Conservation (phyloP, 2,329 filamentous ascomycete species). For the Phialophora tarda region DNA sequence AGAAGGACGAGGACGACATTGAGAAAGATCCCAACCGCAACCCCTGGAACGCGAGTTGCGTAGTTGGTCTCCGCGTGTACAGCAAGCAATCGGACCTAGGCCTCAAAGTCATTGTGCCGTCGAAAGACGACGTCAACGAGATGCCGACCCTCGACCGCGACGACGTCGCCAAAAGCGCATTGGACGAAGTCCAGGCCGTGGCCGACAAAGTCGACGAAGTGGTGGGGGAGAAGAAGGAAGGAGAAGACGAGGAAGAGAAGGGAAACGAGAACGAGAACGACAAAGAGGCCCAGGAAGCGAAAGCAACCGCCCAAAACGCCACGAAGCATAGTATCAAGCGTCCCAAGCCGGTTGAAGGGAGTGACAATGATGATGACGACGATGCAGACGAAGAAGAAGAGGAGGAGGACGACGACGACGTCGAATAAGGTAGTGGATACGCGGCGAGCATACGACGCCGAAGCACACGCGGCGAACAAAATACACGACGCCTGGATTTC, state of each 20-base stretch:
- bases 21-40: slow-evolving; percentile 41
- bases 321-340: neutral
- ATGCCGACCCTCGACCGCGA: slow-evolving; percentile 53
- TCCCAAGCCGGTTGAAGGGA: slow-evolving; percentile 3
- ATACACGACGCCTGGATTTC: slow-evolving; percentile 8
- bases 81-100: slow-evolving; percentile 49
- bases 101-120: slow-evolving; percentile 58
- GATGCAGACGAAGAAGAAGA: neutral
- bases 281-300: slow-evolving; percentile 3
- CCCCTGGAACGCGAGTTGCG: slow-evolving; percentile 67
- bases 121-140: slow-evolving; percentile 46
- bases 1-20: slow-evolving; percentile 28
- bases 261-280: slow-evolving; percentile 9
- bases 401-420: neutral
- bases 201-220: slow-evolving; percentile 28
- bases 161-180: slow-evolving; percentile 40
- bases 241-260: slow-evolving; percentile 9
- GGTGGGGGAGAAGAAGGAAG: slow-evolving; percentile 26
- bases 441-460: neutral
- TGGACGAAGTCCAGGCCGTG: slow-evolving; percentile 34
- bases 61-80: slow-evolving; percentile 66
- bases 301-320: neutral
- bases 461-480: neutral
- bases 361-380: slow-evolving; percentile 1
- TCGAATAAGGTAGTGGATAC: neutral